Evolutionary conservation across 2,329 filamentous ascomycete genomes (phyloP).

Genomic region (Diplocarpon mali): DNA sequence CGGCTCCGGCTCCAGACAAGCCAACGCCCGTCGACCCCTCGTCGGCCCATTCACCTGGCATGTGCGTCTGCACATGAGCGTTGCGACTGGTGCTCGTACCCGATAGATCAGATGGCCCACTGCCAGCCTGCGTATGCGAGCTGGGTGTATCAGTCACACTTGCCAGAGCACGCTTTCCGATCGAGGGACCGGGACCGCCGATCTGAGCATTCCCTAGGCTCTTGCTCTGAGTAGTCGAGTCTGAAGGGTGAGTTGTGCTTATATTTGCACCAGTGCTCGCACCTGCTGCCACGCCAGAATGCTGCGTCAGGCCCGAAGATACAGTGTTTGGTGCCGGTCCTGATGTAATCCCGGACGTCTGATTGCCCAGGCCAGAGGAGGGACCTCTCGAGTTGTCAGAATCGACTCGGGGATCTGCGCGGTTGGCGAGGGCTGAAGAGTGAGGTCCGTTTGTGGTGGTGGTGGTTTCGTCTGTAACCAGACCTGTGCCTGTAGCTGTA

Average conservation of each 20-base stretch:
- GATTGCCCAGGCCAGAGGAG: too few species aligned
- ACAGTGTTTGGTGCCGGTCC: too few species aligned
- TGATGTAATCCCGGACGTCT: too few species aligned
- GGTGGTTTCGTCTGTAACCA: too few species aligned
- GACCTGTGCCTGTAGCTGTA: background rate
- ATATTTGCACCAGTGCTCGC: background rate
- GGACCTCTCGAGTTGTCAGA: conserved; percentile 29
- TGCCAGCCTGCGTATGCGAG: background rate
- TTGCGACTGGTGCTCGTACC: background rate
- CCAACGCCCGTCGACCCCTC: conserved; percentile 7
- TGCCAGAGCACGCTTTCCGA: background rate
- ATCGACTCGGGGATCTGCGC: conserved; percentile 39
- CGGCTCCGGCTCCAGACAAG: conserved; percentile 10
- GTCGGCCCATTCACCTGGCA: conserved; percentile 3
- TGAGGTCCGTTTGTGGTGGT: conserved; percentile 1
- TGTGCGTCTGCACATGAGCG: background rate
- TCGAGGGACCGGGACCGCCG: background rate
- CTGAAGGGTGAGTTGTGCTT: background rate
- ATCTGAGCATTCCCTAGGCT: background rate
- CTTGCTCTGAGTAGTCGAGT: background rate
- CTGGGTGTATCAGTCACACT: background rate
- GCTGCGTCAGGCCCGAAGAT: background rate
- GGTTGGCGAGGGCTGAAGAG: conserved; percentile 30
- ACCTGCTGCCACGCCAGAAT: background rate
- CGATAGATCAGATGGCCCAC: background rate